These are phyloP conservation scores for Coniochaeta prunicola DNA, from an alignment of 2,329 filamentous ascomycete species.

Conservation along the genomic window DNA sequence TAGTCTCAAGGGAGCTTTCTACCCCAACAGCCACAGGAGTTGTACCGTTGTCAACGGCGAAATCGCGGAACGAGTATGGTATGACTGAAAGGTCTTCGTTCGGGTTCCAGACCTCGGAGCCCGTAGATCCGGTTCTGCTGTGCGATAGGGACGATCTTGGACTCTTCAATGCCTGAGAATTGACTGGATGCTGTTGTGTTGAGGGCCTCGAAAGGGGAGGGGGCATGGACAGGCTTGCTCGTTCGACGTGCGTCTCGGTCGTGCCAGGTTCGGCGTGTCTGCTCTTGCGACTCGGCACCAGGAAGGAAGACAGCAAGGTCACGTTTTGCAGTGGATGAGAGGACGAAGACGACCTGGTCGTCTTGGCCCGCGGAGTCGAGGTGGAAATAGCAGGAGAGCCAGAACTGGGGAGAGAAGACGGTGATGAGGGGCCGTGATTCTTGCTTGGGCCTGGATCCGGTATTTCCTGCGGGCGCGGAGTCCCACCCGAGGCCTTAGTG, in stretches of 20 bases:
- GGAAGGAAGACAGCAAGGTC: slow-evolving; percentile 31
- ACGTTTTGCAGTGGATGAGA: slow-evolving; percentile 26
- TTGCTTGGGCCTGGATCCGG: not conserved
- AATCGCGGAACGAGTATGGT: slow-evolving; percentile 10
- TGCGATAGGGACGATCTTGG: slow-evolving; percentile 32
- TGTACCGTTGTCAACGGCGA: slow-evolving; percentile 5
- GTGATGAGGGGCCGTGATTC: not conserved
- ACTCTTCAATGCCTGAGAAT: slow-evolving; percentile 22
- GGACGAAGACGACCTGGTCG: slow-evolving; percentile 8
- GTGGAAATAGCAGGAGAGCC: not conserved
- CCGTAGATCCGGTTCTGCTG: slow-evolving; percentile 34
- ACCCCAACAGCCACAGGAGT: too few relatives aligned
- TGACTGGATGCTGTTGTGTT: not conserved
- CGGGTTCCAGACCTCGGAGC: slow-evolving; percentile 29
- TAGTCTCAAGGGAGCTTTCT: slow-evolving; percentile 21
- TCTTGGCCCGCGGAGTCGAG: not conserved
- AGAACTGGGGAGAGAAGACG: not conserved
- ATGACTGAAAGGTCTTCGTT: slow-evolving; percentile 20
- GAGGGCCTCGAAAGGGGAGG: slow-evolving; percentile 35
- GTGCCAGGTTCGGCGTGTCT: slow-evolving; percentile 53
- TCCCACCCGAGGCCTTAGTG: not conserved
- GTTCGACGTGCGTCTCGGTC: slow-evolving; percentile 48
- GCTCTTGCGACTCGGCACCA: slow-evolving; percentile 41
- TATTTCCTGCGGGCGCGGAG: not conserved
- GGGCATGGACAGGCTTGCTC: slow-evolving; percentile 59